phyloP scores from a whole-genome alignment of 345 rosid species.

The Salix brachista region DNA sequence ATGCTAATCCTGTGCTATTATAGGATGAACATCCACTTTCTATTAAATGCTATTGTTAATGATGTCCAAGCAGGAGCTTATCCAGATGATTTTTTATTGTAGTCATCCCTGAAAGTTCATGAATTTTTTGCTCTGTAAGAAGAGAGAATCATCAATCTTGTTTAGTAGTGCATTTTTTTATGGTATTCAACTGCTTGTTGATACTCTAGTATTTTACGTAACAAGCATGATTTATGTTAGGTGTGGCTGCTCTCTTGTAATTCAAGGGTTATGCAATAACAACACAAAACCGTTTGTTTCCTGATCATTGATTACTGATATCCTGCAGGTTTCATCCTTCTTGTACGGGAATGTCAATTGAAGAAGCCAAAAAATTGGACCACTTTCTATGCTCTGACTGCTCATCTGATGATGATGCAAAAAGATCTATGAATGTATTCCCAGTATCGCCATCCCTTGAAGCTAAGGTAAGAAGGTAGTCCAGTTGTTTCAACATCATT shows the following conservation, averaged over 20 bases:
- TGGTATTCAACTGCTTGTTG: background rate
- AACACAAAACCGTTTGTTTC: background rate
- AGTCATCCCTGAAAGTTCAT: background rate
- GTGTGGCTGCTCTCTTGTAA: conserved; percentile 1
- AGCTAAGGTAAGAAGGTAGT: conserved; percentile 41
- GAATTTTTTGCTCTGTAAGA: background rate
- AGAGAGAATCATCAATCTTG: background rate
- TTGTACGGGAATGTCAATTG: conserved; percentile 78
- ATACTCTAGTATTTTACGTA: background rate
- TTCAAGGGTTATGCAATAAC: background rate
- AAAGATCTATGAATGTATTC: conserved; percentile 49
- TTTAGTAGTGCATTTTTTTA: background rate
- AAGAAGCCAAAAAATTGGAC: conserved; percentile 76
- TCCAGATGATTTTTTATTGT: background rate
- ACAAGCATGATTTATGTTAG: background rate
- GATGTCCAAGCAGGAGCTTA: background rate
- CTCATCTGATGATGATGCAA: conserved; percentile 55
- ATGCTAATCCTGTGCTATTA: background rate
- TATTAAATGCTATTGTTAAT: background rate
- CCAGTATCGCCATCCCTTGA: conserved; percentile 52
- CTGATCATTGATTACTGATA: conserved; percentile 12
- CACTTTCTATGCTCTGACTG: conserved; percentile 74
- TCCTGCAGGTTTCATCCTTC: conserved; percentile 77
- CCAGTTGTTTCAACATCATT: background rate
- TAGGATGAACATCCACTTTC: background rate